phyloP scores from a whole-genome alignment of 805 yeast genomes.

The Saccharomycopsis selenospora region DNA sequence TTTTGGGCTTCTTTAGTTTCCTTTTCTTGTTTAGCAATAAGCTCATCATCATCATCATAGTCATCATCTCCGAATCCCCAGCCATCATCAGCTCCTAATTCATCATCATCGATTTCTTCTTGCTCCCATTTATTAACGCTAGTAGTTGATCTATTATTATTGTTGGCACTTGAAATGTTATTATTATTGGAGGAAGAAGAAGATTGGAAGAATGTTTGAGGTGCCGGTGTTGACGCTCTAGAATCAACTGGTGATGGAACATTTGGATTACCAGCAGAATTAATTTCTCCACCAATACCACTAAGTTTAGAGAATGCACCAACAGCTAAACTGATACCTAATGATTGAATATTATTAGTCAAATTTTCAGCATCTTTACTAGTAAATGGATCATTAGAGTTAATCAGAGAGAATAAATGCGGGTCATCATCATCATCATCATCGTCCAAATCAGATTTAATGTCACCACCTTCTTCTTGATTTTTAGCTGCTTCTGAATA shows the following conservation, averaged over 20 bases:
- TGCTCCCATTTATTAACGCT: constrained; percentile 1
- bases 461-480: too few species aligned
- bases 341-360: constrained; percentile 23
- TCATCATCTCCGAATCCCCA: constrained; percentile 29
- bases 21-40: neutral
- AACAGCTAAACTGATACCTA: constrained; percentile 24
- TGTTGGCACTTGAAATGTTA: neutral
- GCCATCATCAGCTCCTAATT: constrained; percentile 22
- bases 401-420: neutral
- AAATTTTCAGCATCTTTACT: constrained; percentile 8
- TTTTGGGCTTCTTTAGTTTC: neutral
- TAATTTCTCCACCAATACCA: constrained; percentile 23
- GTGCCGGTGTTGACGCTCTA: constrained; percentile 4
- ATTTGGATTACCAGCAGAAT: constrained; percentile 2
- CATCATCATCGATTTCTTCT: constrained; percentile 23
- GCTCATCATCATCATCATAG: neutral
- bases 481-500: constrained; percentile 36
- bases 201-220: neutral
- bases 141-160: neutral
- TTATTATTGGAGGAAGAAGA: neutral
- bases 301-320: constrained; percentile 18
- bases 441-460: constrained; percentile 25
- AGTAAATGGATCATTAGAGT: constrained; percentile 2
- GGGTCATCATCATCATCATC: constrained; percentile 20
- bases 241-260: constrained; percentile 4